Conservation (phyloP, 352 stramenopile genomes). For the Ochromonadaceae sp. region DNA sequence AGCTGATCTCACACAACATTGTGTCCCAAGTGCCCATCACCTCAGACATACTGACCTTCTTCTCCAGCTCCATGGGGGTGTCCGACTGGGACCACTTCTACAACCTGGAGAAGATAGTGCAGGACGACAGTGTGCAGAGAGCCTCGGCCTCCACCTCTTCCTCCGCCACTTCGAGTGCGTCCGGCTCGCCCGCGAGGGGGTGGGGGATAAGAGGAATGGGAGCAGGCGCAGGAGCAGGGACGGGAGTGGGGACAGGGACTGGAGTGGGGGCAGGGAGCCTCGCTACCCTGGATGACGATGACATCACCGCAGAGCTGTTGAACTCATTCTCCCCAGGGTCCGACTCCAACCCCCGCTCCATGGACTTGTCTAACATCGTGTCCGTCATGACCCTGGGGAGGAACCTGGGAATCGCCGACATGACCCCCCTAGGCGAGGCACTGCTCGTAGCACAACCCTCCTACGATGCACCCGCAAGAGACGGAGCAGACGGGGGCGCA, state of each 20-base stretch:
- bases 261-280: background rate
- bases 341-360: background rate
- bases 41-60: slow-evolving; percentile 35
- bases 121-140: slow-evolving; percentile 12
- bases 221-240: slow-evolving; percentile 11
- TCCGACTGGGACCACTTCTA: slow-evolving; percentile 35
- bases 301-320: background rate
- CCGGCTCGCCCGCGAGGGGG: background rate
- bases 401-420: background rate
- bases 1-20: slow-evolving; percentile 32
- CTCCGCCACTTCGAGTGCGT: background rate
- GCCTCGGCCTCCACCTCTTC: slow-evolving; percentile 5
- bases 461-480: no score
- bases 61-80: slow-evolving; percentile 31
- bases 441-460: background rate
- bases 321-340: background rate
- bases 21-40: slow-evolving; percentile 38
- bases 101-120: slow-evolving; percentile 25
- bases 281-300: background rate
- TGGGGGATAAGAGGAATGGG: slow-evolving; percentile 1
- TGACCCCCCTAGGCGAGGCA: slow-evolving; percentile 4
- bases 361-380: background rate
- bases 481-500: no score
- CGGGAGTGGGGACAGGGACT: background rate
- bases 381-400: background rate